Conservation (phyloP, 768 basidiomycete genomes). For the Steccherinum ochraceum region DNA sequence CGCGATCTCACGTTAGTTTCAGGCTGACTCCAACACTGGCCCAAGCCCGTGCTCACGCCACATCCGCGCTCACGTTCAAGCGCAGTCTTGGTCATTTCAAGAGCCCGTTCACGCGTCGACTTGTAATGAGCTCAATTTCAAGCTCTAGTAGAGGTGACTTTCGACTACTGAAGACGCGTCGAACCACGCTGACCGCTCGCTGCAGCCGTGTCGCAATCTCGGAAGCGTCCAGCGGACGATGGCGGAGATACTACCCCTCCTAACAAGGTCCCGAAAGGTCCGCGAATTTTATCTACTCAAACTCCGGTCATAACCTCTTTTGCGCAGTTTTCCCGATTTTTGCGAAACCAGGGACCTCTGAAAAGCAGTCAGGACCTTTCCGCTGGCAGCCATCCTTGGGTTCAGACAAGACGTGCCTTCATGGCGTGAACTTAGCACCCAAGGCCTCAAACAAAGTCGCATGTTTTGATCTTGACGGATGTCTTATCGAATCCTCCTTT, state of each 20-base stretch:
- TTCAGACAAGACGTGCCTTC: conserved; percentile 27
- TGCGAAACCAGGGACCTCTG: conserved; percentile 10
- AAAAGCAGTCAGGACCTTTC: conserved; percentile 12
- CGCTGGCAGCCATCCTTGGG: conserved; percentile 28
- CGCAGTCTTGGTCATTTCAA: too few relatives aligned
- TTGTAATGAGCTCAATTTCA: too few relatives aligned
- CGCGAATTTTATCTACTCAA: too few relatives aligned
- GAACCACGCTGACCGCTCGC: too few relatives aligned
- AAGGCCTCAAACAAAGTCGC: conserved; percentile 53
- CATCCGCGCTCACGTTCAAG: too few relatives aligned
- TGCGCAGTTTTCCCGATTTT: conserved; percentile 27
- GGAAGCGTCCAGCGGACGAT: conserved; percentile 12
- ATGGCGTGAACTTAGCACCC: conserved; percentile 33
- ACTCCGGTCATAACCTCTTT: too few relatives aligned
- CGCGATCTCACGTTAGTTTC: too few relatives aligned
- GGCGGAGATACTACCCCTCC: not conserved
- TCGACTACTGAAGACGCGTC: too few relatives aligned
- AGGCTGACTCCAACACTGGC: too few relatives aligned
- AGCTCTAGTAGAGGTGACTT: too few relatives aligned
- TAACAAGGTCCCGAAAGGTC: conserved; percentile 16
- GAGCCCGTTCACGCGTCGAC: too few relatives aligned
- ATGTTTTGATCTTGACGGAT: conserved; percentile 84
- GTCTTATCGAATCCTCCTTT: conserved; percentile 50
- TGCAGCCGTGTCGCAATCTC: not conserved
- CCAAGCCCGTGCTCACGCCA: too few relatives aligned